Percentiles rank a stretch among this genome's conserved stretches.
Evolutionary conservation across 2,329 filamentous ascomycete species (phyloP).

Genomic region (Pezicula carpinea): DNA sequence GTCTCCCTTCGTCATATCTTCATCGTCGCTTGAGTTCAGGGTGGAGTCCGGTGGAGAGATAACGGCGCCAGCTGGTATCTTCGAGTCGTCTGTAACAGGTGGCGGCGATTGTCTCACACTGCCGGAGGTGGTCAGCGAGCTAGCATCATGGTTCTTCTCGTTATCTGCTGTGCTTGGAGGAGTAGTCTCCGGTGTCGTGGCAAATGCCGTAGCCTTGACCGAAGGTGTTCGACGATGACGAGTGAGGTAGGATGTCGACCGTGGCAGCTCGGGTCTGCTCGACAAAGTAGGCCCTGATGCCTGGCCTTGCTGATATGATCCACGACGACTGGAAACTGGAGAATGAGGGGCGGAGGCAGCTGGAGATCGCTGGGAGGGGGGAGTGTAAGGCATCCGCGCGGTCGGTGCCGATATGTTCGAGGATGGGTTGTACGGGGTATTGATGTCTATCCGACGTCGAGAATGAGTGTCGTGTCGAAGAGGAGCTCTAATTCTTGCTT

Average conservation of each 20-base stretch:
- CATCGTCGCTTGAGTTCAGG: conserved; percentile 79
- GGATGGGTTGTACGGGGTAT: conserved; percentile 4
- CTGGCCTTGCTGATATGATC: conserved; percentile 46
- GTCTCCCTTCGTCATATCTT: conserved; percentile 44
- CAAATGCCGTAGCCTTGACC: conserved; percentile 28
- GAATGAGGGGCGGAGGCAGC: conserved; percentile 53
- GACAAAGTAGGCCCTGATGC: conserved; percentile 25
- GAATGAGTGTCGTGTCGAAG: conserved; percentile 13
- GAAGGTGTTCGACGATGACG: conserved; percentile 58
- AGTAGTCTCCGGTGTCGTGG: conserved; percentile 22
- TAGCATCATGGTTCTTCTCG: conserved; percentile 22
- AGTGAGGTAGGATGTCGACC: conserved; percentile 62
- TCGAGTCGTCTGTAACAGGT: conserved; percentile 65
- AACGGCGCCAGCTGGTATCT: conserved; percentile 78
- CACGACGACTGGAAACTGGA: conserved; percentile 52
- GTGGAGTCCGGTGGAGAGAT: conserved; percentile 88
- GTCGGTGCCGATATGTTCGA: conserved; percentile 9
- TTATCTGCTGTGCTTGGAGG: conserved; percentile 22
- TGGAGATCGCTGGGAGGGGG: conserved; percentile 64
- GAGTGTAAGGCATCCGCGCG: conserved; percentile 80
- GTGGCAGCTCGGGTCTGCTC: conserved; percentile 50
- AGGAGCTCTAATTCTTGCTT: conserved; percentile 13
- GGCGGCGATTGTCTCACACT: conserved; percentile 79
- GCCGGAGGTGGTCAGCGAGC: conserved; percentile 36
- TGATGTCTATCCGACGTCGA: conserved; percentile 14